Percentiles rank a stretch among this genome's conserved stretches.
Conservation (phyloP, 176 grass and related monocot genomes). For the Hyparrhenia diplandra region DNA sequence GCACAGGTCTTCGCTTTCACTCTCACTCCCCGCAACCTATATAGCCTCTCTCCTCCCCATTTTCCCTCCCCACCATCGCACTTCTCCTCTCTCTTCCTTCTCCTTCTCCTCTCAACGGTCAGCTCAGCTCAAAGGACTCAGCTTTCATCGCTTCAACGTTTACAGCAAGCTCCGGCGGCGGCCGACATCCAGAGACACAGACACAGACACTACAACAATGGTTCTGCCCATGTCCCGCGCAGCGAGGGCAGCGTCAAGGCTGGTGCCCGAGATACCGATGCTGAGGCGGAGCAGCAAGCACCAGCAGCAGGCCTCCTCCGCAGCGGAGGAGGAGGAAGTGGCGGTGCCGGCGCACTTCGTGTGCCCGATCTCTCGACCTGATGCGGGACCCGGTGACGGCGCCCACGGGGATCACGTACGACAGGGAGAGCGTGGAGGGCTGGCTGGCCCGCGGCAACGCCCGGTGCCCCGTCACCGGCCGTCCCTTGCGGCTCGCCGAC, state of each 20-base stretch:
- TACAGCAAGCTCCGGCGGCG: background rate
- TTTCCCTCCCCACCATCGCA: background rate
- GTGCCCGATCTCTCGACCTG: constrained; percentile 90
- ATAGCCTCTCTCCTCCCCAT: constrained; percentile 12
- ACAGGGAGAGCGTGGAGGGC: constrained; percentile 63
- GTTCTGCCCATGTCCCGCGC: constrained; percentile 33
- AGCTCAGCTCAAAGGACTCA: background rate
- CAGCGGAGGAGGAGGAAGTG: background rate
- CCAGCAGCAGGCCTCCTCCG: background rate
- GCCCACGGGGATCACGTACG: constrained; percentile 81
- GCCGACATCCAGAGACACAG: background rate
- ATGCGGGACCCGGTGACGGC: constrained; percentile 81
- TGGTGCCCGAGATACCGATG: constrained; percentile 33
- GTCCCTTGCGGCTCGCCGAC: constrained; percentile 31
- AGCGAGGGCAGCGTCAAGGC: constrained; percentile 30
- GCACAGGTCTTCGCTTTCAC: no score
- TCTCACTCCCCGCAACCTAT: constrained; percentile 33
- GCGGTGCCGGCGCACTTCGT: constrained; percentile 52
- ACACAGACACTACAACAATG: background rate
- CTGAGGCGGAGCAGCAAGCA: constrained; percentile 9
- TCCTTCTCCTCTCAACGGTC: background rate
- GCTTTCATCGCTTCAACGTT: background rate
- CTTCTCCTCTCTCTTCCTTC: background rate
- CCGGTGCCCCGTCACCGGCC: constrained; percentile 63
- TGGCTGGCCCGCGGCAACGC: constrained; percentile 59